Percentiles rank a stretch among this genome's conserved stretches.
Conservation (phyloP, 441 rosid genomes). For the Erodium trifolium region DNA sequence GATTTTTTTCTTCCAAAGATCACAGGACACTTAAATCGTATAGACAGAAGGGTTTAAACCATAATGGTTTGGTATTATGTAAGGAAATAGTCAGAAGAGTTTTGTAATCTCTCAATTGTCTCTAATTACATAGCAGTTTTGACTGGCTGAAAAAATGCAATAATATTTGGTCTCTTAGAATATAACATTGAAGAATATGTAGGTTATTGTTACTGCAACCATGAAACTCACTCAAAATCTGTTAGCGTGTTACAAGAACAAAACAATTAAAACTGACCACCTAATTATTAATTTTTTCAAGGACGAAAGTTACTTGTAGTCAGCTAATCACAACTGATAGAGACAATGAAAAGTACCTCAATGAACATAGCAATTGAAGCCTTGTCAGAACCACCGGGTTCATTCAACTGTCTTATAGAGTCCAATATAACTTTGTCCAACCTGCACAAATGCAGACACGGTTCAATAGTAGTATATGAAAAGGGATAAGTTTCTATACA, state of each 20-base stretch:
- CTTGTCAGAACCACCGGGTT: slow-evolving; percentile 61
- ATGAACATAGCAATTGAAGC: slow-evolving; percentile 54
- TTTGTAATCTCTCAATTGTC: background rate
- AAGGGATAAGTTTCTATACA: slow-evolving; percentile 13
- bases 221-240: background rate
- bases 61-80: background rate
- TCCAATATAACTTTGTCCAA: slow-evolving; percentile 68
- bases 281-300: background rate
- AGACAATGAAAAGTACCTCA: slow-evolving; percentile 43
- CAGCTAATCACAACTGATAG: background rate
- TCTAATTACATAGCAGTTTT: background rate
- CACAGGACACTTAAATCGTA: background rate
- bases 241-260: slow-evolving; percentile 1
- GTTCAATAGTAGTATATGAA: background rate
- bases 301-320: background rate
- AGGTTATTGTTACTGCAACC: slow-evolving; percentile 8
- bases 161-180: slow-evolving; percentile 2
- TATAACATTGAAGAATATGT: slow-evolving; percentile 6
- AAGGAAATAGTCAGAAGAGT: background rate
- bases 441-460: slow-evolving; percentile 33
- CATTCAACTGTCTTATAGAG: slow-evolving; percentile 59
- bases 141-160: background rate
- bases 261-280: slow-evolving; percentile 7
- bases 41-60: background rate
- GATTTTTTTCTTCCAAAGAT: background rate